These are phyloP conservation scores for Diaporthe vaccinii DNA, from an alignment of 2,329 filamentous ascomycete species.

Conservation along the genomic window DNA sequence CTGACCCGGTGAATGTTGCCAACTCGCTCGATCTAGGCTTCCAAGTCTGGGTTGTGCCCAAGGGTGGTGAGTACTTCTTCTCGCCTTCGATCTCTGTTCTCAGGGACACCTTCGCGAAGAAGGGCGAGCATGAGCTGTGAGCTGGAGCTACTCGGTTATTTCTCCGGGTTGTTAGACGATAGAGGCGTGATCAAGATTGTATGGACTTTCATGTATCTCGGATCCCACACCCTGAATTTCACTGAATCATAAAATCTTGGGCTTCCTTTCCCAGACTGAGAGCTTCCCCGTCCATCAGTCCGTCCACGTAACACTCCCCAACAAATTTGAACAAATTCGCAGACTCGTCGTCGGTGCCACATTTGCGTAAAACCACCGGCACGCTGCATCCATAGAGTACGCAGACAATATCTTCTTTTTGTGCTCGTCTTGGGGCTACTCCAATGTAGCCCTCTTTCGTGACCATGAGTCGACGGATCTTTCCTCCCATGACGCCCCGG, in stretches of 20 bases:
- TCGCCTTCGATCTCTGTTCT: conserved; percentile 55
- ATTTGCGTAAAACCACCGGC: conserved; percentile 7
- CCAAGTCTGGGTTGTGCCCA: conserved; percentile 55
- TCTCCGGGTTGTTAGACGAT: too few species aligned
- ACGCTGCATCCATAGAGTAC: conserved; percentile 34
- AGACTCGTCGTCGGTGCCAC: not conserved
- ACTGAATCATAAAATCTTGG: conserved; percentile 12
- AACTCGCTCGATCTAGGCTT: conserved; percentile 44
- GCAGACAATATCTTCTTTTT: conserved; percentile 33
- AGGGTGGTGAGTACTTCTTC: conserved; percentile 62
- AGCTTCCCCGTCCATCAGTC: conserved; percentile 33
- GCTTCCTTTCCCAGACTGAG: not conserved
- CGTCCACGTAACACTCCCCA: conserved; percentile 37
- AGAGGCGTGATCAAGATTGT: not conserved
- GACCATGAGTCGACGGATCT: conserved; percentile 23
- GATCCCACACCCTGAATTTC: not conserved
- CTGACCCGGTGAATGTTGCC: conserved; percentile 43
- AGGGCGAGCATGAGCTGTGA: conserved; percentile 17
- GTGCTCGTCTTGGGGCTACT: conserved; percentile 22
- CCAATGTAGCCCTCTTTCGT: conserved; percentile 14
- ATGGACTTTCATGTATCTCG: not conserved
- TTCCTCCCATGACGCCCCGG: conserved; percentile 17
- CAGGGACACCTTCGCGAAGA: conserved; percentile 41
- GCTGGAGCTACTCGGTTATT: not conserved
- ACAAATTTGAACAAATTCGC: not conserved